Conservation (phyloP, 805 yeast species). For the Saturnispora dispora region DNA sequence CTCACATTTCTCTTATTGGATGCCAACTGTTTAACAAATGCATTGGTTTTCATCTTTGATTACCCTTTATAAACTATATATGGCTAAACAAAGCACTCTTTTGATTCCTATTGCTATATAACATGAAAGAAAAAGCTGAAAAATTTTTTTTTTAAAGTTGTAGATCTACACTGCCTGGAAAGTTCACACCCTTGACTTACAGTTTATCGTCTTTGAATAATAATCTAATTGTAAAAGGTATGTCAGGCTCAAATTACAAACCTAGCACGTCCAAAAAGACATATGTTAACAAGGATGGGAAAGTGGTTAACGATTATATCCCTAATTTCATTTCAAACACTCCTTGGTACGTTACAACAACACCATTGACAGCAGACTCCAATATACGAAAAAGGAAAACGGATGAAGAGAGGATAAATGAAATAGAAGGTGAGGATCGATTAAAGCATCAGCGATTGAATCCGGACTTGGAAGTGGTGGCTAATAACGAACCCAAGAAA, state of each 20-base stretch:
- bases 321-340: constrained; percentile 32
- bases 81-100: not conserved
- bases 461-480: constrained; percentile 31
- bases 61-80: not conserved
- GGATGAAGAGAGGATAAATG: constrained; percentile 18
- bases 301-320: constrained; percentile 31
- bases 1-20: constrained; percentile 73
- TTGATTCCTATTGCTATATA: not conserved
- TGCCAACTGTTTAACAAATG: constrained; percentile 74
- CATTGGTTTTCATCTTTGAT: constrained; percentile 29
- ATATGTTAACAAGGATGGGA: constrained; percentile 4
- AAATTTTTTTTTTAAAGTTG: not conserved
- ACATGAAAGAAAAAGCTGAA: not conserved
- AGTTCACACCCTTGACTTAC: not conserved
- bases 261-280: constrained; percentile 7
- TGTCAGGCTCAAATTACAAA: not conserved
- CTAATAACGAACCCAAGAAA: constrained; percentile 40
- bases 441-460: constrained; percentile 49
- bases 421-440: constrained; percentile 31
- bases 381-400: constrained; percentile 22
- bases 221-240: not conserved
- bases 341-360: constrained; percentile 32
- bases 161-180: constrained; percentile 1
- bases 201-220: not conserved
- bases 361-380: constrained; percentile 21